Percentiles rank a stretch among this genome's conserved stretches.
phyloP scores from a whole-genome alignment of 371 early-diverging fungal genomes.

The Basidiobolus meristosporus region DNA sequence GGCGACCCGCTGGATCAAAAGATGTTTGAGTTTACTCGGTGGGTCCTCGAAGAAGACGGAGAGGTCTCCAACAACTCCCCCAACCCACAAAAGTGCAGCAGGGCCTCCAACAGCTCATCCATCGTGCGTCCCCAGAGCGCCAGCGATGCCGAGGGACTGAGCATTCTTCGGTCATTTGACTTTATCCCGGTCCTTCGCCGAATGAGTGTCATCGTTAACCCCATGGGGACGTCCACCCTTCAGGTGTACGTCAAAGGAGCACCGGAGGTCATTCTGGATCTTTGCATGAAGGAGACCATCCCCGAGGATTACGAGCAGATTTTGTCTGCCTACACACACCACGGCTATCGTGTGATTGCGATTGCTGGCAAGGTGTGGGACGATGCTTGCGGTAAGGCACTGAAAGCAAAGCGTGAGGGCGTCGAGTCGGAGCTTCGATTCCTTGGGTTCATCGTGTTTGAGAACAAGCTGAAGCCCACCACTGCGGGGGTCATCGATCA shows the following conservation, averaged over 20 bases:
- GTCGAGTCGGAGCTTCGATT: slow-evolving; percentile 77
- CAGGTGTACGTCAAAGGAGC: slow-evolving; percentile 94
- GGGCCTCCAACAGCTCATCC: slow-evolving; percentile 9
- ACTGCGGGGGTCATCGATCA: slow-evolving; percentile 63
- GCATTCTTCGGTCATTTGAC: slow-evolving; percentile 82
- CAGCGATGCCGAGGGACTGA: slow-evolving; percentile 4
- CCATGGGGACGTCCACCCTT: slow-evolving; percentile 38
- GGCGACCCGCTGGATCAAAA: slow-evolving; percentile 98
- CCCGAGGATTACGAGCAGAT: slow-evolving; percentile 67
- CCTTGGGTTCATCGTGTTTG: slow-evolving; percentile 96
- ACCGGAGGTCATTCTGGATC: slow-evolving; percentile 78
- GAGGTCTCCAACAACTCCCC: slow-evolving; percentile 5
- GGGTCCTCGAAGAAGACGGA: slow-evolving; percentile 76
- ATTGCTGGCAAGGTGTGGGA: slow-evolving; percentile 58
- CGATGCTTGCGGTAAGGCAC: slow-evolving; percentile 53
- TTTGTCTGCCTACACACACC: slow-evolving; percentile 72
- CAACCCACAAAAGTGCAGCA: slow-evolving; percentile 1
- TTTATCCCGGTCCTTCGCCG: slow-evolving; percentile 84
- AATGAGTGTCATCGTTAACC: slow-evolving; percentile 88
- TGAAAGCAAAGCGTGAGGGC: slow-evolving; percentile 63
- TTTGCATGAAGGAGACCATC: slow-evolving; percentile 60
- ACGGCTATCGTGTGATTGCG: slow-evolving; percentile 92
- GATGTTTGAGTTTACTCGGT: slow-evolving; percentile 94
- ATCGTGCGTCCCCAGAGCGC: slow-evolving; percentile 77
- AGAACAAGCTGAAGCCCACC: slow-evolving; percentile 92